phyloP scores from a whole-genome alignment of 83 land plant species.

The Diphasiastrum complanatum region DNA sequence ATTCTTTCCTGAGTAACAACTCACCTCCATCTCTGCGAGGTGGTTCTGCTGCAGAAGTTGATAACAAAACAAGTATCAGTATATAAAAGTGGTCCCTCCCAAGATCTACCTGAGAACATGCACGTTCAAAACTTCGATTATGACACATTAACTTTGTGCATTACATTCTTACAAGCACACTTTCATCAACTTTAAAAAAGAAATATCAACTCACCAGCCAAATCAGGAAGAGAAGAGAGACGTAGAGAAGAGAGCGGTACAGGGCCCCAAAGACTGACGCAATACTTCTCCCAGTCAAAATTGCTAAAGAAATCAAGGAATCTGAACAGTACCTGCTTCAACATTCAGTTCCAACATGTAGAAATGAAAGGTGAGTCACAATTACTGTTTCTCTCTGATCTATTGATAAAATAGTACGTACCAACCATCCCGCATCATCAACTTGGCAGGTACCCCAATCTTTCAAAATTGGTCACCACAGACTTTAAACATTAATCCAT shows the following conservation, averaged over 20 bases:
- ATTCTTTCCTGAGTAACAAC: conserved; percentile 54
- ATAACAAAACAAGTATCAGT: no score
- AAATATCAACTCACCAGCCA: conserved; percentile 41
- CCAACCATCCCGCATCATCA: no score
- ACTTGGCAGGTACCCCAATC: no score
- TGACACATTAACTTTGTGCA: no score
- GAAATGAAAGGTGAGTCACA: no score
- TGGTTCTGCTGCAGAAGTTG: conserved; percentile 57
- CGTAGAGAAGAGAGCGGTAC: conserved; percentile 77
- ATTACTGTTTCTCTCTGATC: no score
- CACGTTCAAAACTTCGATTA: no score
- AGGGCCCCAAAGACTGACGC: conserved; percentile 94
- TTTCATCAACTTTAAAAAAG: background rate
- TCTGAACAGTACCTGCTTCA: conserved; percentile 82
- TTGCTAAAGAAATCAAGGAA: conserved; percentile 89
- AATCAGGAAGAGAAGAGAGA: conserved; percentile 70
- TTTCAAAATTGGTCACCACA: no score
- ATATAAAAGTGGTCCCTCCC: background rate
- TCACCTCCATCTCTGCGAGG: conserved; percentile 71
- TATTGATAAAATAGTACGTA: no score
- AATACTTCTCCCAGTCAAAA: conserved; percentile 94
- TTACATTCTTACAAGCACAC: background rate
- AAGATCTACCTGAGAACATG: no score
- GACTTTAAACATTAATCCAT: no score
- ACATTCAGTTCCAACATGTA: no score